These are phyloP conservation scores for Mycena maculata DNA, from an alignment of 768 basidiomycete species.

Conservation along the genomic window DNA sequence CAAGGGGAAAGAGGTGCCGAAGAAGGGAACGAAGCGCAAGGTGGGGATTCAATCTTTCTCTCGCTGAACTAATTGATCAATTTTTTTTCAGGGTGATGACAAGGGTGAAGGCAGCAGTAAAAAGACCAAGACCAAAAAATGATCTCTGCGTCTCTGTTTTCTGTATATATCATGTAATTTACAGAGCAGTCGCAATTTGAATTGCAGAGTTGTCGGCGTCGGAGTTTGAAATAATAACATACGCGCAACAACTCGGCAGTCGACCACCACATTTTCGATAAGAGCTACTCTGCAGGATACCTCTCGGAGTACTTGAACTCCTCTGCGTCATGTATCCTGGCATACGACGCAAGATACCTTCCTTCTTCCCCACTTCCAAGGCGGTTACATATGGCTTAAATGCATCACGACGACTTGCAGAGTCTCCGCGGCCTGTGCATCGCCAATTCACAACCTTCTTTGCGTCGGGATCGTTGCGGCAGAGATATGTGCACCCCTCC, in stretches of 20 bases:
- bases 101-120: constrained; percentile 54
- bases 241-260: constrained; percentile 13
- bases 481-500: constrained; percentile 57
- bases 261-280: constrained; percentile 21
- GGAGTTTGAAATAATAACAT: constrained; percentile 8
- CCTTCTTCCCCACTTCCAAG: constrained; percentile 50
- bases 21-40: constrained; percentile 67
- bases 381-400: constrained; percentile 65
- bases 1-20: constrained; percentile 52
- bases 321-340: constrained; percentile 54
- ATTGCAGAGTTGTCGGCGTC: neutral
- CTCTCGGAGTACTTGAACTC: neutral
- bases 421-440: constrained; percentile 57
- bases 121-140: constrained; percentile 57
- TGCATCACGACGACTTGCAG: constrained; percentile 49
- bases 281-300: constrained; percentile 1
- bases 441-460: constrained; percentile 70
- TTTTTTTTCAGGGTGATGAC: constrained; percentile 50
- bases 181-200: neutral
- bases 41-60: constrained; percentile 42
- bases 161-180: constrained; percentile 16
- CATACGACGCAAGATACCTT: constrained; percentile 52
- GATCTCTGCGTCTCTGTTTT: constrained; percentile 1
- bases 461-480: constrained; percentile 64
- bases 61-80: neutral